Evolutionary conservation across 768 basidiomycete genomes (phyloP), one percentile per base, ranked within the genome.

Genomic region (Psilocybe sp.): DNA sequence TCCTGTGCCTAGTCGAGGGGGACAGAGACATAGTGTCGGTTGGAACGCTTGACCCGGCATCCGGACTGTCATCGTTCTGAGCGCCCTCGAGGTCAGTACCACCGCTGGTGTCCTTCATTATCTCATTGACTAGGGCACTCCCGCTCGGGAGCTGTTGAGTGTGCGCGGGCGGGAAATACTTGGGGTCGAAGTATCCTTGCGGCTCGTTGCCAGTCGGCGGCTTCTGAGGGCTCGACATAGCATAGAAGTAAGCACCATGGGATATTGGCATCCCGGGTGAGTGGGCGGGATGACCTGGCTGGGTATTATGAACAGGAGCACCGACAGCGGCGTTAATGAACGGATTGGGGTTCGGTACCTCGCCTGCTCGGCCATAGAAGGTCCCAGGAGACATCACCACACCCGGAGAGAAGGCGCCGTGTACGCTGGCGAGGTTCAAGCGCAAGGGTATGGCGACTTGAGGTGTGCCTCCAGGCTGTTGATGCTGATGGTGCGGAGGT

Each of bases 331-430:
- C 68, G 43, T 77, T 76, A 40, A 75, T 75, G 46, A 66, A 67
- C 28, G 74, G 71, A 47, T 76, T 74, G 40, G 66, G 58, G 15
- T 61, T 56, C 23, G 63, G 57, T 32, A 53, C 52, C 39, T 69
- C 66, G 10, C 74, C 79, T 32, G 77, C 82, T 55, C 69, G 80
- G 43, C 79, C 85, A 82, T 83, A 92, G 66, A 86, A 87, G 35
- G 81, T 80, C 12, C 84, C 87, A 23, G 89, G 87, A 13, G 80
- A 82, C 79, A 90, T 85, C 13, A 82, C 74, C 11, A 81, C 73
- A 19, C 81, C 84, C 1, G 91, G 89, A 0, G 89, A 86, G 72
- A 89, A 85, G 20, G 79, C 69, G 28, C 65, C 59, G 33, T 49
- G 62, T 11, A 63, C 50, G 9, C 52, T 51, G 12, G 53, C 45